Base-by-base conservation (phyloP, 139 green algal genomes). In the Chlamydomonas sp. region DNA sequence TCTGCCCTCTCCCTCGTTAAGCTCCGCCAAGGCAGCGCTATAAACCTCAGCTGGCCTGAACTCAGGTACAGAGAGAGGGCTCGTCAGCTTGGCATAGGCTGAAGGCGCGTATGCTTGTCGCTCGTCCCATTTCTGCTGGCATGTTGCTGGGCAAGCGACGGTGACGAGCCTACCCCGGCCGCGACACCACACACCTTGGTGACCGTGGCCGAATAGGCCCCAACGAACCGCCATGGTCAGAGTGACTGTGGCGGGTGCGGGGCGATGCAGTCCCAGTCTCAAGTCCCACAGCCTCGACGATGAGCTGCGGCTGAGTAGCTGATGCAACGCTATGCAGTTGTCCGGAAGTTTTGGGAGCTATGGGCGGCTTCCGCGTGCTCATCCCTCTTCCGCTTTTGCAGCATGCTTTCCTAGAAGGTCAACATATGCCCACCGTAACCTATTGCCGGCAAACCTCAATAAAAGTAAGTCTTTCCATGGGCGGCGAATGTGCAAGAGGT, bases 21-120 rank as follows among this genome's bases (percentile, higher is more conserved):
- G 60, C 49, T 87, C 83, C 7, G 83, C 83, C 61, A 80, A 60
- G 18, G 83, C 83, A 17, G 83, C 83, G 57, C 66, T 80, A 73
- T 74, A 78, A 0, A 87, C 83, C 5, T 87, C 83, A 14, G 72
- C 72, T 2, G 83, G 83, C 62, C 83, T 80, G 83, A 49, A 49
- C 31, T 49, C 31, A 49, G 31, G 31, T 49, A 49, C 31, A 49
- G 31, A 49, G 31, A 49, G 31, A 49, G 0, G 31, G 31, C 31
- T 49, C 31, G 31, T 49, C 31, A 49, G 31, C 31, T 49, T 49
- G 31, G 31, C 31, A 49, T 49, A 49, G 31, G 31, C 31, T 49
- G 31, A 49, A 49, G 31, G 31, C 0, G 31, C 31, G 31, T 49
- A 49, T 49, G 31, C 31, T 49, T 49, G n/a, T n/a, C n/a, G n/a